These are phyloP conservation scores for Lobosporangium transversale DNA, from an alignment of 192 early-diverging fungal species.

Conservation along the genomic window DNA sequence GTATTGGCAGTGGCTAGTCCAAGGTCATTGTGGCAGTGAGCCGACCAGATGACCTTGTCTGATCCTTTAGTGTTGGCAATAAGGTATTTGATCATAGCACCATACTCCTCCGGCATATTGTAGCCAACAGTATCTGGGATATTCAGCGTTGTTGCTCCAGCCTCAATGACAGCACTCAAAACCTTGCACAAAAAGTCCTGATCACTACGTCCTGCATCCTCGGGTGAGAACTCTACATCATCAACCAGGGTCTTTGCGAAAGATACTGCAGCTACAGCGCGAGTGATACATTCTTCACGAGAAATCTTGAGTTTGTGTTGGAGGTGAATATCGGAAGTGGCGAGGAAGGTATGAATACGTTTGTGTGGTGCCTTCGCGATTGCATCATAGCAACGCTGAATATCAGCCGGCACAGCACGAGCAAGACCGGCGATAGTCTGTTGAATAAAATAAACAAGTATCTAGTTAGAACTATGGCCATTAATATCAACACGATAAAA, in stretches of 20 bases:
- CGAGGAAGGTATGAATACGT: slow-evolving; percentile 95
- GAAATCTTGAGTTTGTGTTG: slow-evolving; percentile 93
- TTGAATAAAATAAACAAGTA: not conserved
- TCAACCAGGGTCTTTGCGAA: slow-evolving; percentile 82
- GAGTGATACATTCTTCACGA: slow-evolving; percentile 85
- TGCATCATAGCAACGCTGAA: slow-evolving; percentile 90
- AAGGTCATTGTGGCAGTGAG: slow-evolving; percentile 98
- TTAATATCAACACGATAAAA: too few relatives aligned
- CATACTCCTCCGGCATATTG: slow-evolving; percentile 92
- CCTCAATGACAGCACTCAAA: slow-evolving; percentile 82
- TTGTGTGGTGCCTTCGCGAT: slow-evolving; percentile 85
- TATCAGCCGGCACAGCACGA: slow-evolving; percentile 85
- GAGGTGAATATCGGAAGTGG: slow-evolving; percentile 96
- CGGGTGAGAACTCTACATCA: slow-evolving; percentile 95
- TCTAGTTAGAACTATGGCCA: too few relatives aligned
- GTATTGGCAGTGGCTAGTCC: slow-evolving; percentile 98
- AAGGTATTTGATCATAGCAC: slow-evolving; percentile 84
- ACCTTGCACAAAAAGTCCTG: slow-evolving; percentile 89
- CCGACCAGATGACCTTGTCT: slow-evolving; percentile 84
- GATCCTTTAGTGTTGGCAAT: slow-evolving; percentile 76
- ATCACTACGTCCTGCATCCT: slow-evolving; percentile 94
- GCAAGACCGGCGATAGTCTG: slow-evolving; percentile 90
- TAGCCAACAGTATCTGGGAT: slow-evolving; percentile 99
- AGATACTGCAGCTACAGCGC: slow-evolving; percentile 80
- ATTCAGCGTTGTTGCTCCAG: slow-evolving; percentile 95